Evolutionary conservation across 23 red algal species (phyloP).

Genomic region (Rhodosorus marinus): DNA sequence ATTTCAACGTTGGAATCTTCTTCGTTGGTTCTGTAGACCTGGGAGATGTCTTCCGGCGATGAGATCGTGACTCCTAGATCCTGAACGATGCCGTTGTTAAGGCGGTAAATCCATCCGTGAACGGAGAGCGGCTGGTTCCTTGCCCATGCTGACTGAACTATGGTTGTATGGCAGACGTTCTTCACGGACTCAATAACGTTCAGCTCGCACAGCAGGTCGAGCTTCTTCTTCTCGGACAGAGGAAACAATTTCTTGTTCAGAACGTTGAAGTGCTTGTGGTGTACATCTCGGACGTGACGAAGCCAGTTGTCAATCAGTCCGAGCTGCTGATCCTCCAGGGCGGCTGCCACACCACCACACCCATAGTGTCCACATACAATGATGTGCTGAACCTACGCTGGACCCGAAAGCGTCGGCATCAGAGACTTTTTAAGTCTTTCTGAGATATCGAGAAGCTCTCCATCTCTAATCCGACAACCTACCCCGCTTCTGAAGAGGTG

Average conservation of each 20-base stretch:
- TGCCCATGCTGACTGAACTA: neutral
- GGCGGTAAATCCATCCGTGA: constrained; percentile 2
- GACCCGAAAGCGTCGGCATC: too few relatives aligned
- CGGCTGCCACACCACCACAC: neutral
- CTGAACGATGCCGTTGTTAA: neutral
- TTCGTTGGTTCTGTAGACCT: too few relatives aligned
- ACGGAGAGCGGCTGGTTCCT: neutral
- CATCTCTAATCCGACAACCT: too few relatives aligned
- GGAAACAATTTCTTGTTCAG: too few relatives aligned
- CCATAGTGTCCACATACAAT: neutral
- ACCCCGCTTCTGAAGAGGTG: too few relatives aligned
- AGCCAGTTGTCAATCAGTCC: neutral
- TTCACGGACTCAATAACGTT: constrained; percentile 1
- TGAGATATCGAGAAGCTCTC: too few relatives aligned
- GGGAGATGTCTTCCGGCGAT: neutral
- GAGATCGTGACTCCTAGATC: neutral
- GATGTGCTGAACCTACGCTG: too few relatives aligned
- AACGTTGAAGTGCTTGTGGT: too few relatives aligned
- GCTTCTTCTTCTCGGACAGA: too few relatives aligned
- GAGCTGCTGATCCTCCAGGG: neutral
- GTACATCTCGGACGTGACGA: constrained; percentile 1
- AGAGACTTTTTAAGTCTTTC: too few relatives aligned
- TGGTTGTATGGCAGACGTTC: constrained; percentile 1
- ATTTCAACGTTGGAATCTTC: too few relatives aligned
- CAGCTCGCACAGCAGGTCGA: neutral